phyloP scores from a whole-genome alignment of 2,329 filamentous ascomycete genomes.

The Pestalotiopsis sp. region DNA sequence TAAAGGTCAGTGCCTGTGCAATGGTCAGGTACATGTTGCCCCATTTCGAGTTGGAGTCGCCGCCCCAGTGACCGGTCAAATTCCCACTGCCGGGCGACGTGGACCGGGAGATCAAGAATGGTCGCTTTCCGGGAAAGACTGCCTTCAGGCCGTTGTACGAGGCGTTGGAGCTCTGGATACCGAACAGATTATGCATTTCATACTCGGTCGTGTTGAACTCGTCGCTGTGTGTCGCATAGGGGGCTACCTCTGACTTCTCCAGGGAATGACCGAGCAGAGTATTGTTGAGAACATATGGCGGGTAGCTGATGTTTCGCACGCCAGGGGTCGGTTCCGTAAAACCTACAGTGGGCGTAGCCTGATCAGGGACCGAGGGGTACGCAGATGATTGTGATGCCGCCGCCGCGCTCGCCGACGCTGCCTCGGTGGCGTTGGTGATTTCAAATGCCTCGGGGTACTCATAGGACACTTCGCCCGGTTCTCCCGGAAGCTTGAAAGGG shows the following conservation, averaged over 20 bases:
- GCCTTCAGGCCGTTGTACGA: conserved; percentile 71
- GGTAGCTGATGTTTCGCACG: conserved; percentile 68
- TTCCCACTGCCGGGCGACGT: conserved; percentile 79
- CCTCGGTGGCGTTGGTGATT: conserved; percentile 68
- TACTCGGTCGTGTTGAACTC: conserved; percentile 67
- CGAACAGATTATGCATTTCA: conserved; percentile 80
- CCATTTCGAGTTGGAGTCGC: conserved; percentile 74
- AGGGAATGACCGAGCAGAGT: conserved; percentile 64
- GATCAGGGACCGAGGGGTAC: conserved; percentile 35
- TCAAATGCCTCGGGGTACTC: conserved; percentile 72
- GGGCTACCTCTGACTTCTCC: neutral
- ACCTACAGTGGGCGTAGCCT: conserved; percentile 56
- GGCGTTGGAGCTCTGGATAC: conserved; percentile 74
- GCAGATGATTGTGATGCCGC: conserved; percentile 29
- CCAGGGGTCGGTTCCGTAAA: conserved; percentile 54
- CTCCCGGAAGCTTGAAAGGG: conserved; percentile 65
- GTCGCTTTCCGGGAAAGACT: conserved; percentile 68
- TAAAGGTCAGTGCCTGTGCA: conserved; percentile 74
- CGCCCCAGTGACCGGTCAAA: conserved; percentile 79
- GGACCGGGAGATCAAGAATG: conserved; percentile 84
- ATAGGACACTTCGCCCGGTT: conserved; percentile 59
- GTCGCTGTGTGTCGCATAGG: conserved; percentile 68
- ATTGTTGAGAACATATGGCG: conserved; percentile 77
- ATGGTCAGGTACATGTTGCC: conserved; percentile 77
- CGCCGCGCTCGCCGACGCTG: conserved; percentile 56